A percentile compares a stretch with the other conserved stretches of the same genome.
Conservation (phyloP, 2,329 filamentous ascomycete species). For the Pestalotiopsis sp. region DNA sequence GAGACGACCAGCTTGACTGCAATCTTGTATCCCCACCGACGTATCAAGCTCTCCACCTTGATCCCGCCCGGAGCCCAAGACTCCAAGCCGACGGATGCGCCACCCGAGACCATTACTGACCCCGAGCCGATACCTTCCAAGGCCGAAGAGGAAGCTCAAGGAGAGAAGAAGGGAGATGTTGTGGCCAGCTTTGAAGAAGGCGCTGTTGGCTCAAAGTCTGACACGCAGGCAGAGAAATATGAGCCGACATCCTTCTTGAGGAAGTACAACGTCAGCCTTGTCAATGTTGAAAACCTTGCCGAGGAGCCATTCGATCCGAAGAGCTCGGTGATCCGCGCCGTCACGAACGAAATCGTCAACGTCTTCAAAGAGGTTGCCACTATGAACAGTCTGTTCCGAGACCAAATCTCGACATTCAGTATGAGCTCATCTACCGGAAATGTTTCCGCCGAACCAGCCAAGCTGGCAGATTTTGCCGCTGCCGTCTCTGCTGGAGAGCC, state of each 20-base stretch:
- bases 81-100: constrained; percentile 51
- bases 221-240: constrained; percentile 57
- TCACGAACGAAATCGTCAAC: constrained; percentile 97
- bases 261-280: constrained; percentile 89
- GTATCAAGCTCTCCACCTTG: constrained; percentile 85
- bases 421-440: constrained; percentile 95
- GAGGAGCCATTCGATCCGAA: constrained; percentile 91
- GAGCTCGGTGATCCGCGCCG: constrained; percentile 82
- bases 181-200: constrained; percentile 96
- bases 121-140: constrained; percentile 62
- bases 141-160: constrained; percentile 50
- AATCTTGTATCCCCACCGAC: constrained; percentile 91
- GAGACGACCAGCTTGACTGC: constrained; percentile 86
- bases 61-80: constrained; percentile 65
- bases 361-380: constrained; percentile 97
- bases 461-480: constrained; percentile 94
- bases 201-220: constrained; percentile 60
- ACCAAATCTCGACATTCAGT: constrained; percentile 96
- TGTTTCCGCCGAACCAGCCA: constrained; percentile 90
- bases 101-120: constrained; percentile 53
- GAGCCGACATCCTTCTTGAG: constrained; percentile 90
- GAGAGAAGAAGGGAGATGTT: constrained; percentile 85
- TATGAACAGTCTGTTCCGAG: constrained; percentile 91
- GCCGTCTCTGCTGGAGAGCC: constrained; percentile 95
- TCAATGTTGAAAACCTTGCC: constrained; percentile 89